Conservation (phyloP, 106 monocot genomes). For the Amphibolis antarctica region DNA sequence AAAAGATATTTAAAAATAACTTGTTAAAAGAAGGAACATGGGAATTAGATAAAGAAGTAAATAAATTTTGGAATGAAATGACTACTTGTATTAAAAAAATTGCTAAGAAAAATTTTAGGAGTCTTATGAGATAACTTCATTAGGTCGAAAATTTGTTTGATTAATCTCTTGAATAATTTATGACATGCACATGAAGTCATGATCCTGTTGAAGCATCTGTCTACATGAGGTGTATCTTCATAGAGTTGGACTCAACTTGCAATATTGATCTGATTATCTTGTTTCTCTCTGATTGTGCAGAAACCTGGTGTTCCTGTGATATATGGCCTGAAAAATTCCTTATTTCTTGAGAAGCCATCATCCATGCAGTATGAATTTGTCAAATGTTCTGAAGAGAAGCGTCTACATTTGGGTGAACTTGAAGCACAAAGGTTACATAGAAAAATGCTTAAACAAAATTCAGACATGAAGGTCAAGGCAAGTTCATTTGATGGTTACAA, state of each 20-base stretch:
- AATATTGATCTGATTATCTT: background rate
- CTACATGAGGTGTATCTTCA: too few species aligned
- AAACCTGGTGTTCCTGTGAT: slow-evolving; percentile 76
- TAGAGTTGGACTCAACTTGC: background rate
- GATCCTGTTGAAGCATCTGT: too few species aligned
- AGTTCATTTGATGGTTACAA: slow-evolving; percentile 1
- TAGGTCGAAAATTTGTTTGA: too few species aligned
- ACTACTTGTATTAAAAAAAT: too few species aligned
- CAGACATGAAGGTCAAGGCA: background rate
- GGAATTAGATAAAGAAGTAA: too few species aligned
- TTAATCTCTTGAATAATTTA: too few species aligned
- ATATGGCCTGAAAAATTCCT: slow-evolving; percentile 66
- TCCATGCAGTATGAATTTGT: slow-evolving; percentile 48
- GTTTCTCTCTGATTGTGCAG: slow-evolving; percentile 17
- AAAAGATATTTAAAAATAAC: too few species aligned
- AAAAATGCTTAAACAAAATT: slow-evolving; percentile 22
- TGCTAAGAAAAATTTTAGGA: too few species aligned
- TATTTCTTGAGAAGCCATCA: slow-evolving; percentile 77
- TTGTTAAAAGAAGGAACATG: too few species aligned
- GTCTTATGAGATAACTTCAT: too few species aligned
- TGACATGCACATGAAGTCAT: too few species aligned
- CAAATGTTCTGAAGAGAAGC: slow-evolving; percentile 63
- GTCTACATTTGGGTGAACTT: slow-evolving; percentile 48
- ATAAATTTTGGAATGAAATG: too few species aligned
- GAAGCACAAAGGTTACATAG: slow-evolving; percentile 45